Conservation (phyloP, 2,329 filamentous ascomycete genomes). For the Aspergillus sp. region DNA sequence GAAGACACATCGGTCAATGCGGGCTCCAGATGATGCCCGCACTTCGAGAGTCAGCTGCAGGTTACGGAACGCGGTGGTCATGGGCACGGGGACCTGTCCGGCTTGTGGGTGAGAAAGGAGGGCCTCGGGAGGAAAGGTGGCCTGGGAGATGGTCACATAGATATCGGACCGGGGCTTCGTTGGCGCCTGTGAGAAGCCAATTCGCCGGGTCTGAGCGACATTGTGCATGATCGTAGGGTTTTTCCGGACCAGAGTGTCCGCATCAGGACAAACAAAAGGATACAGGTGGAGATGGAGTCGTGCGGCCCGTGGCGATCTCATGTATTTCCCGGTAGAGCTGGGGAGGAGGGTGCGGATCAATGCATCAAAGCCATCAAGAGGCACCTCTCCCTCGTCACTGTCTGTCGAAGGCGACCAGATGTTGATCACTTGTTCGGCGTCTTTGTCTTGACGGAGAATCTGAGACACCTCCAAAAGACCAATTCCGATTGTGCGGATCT, state of each 20-base stretch:
- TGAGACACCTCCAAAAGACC: slow-evolving; percentile 75
- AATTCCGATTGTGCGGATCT: slow-evolving; percentile 71
- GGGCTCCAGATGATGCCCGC: slow-evolving; percentile 71
- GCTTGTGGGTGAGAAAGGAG: slow-evolving; percentile 69
- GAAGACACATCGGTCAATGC: slow-evolving; percentile 84
- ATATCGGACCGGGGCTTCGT: slow-evolving; percentile 89
- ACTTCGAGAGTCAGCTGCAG: slow-evolving; percentile 89
- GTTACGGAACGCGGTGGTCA: slow-evolving; percentile 66
- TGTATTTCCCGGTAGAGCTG: slow-evolving; percentile 71
- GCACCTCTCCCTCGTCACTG: slow-evolving; percentile 57
- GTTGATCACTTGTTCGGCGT: slow-evolving; percentile 71
- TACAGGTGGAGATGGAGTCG: slow-evolving; percentile 77
- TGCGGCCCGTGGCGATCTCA: slow-evolving; percentile 70
- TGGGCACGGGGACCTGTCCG: slow-evolving; percentile 73
- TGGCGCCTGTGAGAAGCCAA: slow-evolving; percentile 91
- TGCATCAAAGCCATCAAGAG: slow-evolving; percentile 68
- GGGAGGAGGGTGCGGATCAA: slow-evolving; percentile 72
- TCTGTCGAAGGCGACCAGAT: slow-evolving; percentile 69
- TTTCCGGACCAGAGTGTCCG: slow-evolving; percentile 76
- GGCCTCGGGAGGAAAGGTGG: slow-evolving; percentile 68
- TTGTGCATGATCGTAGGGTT: slow-evolving; percentile 85
- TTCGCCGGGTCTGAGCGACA: slow-evolving; percentile 77
- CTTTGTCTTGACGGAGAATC: slow-evolving; percentile 68
- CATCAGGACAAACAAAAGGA: slow-evolving; percentile 73
- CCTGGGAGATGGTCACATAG: slow-evolving; percentile 81